Percentiles rank a stretch among this genome's conserved stretches.
These are phyloP conservation scores for Byssoonygena ceratinophila DNA, from an alignment of 2,329 filamentous ascomycete genomes.

Conservation along the genomic window DNA sequence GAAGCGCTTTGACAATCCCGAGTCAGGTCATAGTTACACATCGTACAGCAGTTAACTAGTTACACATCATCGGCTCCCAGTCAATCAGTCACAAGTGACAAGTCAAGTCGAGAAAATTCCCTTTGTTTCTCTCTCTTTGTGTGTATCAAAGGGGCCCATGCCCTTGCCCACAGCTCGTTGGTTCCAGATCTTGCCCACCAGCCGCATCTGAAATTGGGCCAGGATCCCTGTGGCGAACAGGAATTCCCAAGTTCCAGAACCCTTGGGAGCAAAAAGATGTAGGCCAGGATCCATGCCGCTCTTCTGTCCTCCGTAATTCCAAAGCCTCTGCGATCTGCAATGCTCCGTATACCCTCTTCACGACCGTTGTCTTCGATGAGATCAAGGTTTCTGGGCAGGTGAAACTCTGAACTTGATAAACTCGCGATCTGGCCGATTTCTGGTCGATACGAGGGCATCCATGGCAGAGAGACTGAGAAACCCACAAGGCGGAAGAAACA, in stretches of 20 bases:
- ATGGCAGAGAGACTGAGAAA: background rate
- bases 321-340: no score
- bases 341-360: no score
- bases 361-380: no score
- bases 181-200: no score
- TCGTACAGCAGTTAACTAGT: no score
- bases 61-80: no score
- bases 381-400: background rate
- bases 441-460: background rate
- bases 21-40: no score
- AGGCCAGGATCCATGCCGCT: background rate
- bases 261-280: no score
- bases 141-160: no score
- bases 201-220: background rate
- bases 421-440: background rate
- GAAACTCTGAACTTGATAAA: no score
- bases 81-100: no score
- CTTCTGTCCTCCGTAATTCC: background rate
- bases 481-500: slow-evolving; percentile 3
- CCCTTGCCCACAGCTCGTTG: no score
- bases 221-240: background rate
- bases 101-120: background rate
- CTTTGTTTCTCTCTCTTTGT: background rate
- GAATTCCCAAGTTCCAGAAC: background rate
- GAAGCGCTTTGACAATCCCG: background rate